Conservation (phyloP, 192 early-diverging fungal genomes). For the Umbelopsis ramanniana region DNA sequence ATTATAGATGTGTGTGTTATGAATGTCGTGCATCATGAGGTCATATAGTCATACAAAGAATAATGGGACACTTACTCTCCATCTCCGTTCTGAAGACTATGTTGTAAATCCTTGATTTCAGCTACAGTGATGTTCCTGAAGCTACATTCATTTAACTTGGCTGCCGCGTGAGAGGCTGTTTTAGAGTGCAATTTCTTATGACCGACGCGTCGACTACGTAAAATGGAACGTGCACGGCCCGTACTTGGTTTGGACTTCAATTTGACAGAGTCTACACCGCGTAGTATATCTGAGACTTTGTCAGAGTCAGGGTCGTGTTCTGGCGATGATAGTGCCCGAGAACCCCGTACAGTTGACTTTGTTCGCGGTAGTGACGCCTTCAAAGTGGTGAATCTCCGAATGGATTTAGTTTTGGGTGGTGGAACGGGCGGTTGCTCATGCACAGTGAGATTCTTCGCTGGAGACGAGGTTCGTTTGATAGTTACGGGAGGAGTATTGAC, state of each 20-base stretch:
- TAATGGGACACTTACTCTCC: background rate
- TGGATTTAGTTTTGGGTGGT: background rate
- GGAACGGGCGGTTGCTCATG: background rate
- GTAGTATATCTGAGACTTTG: background rate
- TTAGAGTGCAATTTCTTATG: background rate
- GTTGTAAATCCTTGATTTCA: conserved; percentile 6
- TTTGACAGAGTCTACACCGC: background rate
- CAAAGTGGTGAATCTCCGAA: background rate
- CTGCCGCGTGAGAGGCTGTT: background rate
- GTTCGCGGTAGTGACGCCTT: background rate
- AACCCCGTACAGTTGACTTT: background rate
- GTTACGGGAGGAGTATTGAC: background rate
- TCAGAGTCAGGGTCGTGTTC: background rate
- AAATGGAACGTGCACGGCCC: background rate
- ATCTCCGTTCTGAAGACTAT: background rate
- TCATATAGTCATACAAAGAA: background rate
- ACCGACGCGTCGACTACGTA: background rate
- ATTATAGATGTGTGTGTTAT: background rate
- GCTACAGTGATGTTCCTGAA: background rate
- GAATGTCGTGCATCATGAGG: background rate
- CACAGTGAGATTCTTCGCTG: background rate
- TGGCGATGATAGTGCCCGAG: background rate
- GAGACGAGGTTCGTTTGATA: background rate
- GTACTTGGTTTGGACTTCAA: conserved; percentile 1
- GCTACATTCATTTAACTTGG: background rate